phyloP scores from a whole-genome alignment of 73 alveolate species.

The Halteria grandinella region DNA sequence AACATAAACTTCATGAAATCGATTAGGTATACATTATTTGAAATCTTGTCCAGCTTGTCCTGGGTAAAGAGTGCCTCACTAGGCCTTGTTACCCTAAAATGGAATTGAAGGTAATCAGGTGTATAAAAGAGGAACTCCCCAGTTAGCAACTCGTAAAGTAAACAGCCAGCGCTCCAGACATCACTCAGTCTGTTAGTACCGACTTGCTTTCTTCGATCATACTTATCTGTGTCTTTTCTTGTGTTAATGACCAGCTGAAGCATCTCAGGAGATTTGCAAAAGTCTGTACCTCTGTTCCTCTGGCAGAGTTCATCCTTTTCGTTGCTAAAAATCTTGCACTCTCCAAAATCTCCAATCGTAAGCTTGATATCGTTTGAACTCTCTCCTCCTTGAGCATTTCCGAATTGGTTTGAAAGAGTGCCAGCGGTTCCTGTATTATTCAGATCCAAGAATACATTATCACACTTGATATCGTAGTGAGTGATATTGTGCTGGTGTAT shows the following conservation, averaged over 20 bases:
- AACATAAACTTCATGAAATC: slow-evolving; percentile 96
- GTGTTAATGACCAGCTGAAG: slow-evolving; percentile 88
- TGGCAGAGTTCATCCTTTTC: slow-evolving; percentile 96
- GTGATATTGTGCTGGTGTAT: slow-evolving; percentile 93
- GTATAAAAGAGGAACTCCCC: slow-evolving; percentile 94
- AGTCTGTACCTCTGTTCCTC: slow-evolving; percentile 97
- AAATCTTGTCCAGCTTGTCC: slow-evolving; percentile 79
- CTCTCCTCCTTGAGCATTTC: slow-evolving; percentile 48
- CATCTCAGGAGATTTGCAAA: slow-evolving; percentile 98
- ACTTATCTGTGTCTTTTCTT: slow-evolving; percentile 96
- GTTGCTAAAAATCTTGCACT: slow-evolving; percentile 93
- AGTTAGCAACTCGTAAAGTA: slow-evolving; percentile 96
- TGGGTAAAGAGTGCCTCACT: slow-evolving; percentile 89
- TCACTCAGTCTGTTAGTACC: slow-evolving; percentile 98
- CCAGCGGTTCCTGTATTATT: too few relatives aligned
- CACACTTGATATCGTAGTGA: slow-evolving; percentile 98
- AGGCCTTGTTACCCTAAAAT: slow-evolving; percentile 80
- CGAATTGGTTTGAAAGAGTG: too few relatives aligned
- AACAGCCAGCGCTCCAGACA: slow-evolving; percentile 97
- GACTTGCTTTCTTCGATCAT: slow-evolving; percentile 98
- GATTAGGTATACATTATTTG: slow-evolving; percentile 91
- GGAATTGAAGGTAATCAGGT: slow-evolving; percentile 80
- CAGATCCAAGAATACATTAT: slow-evolving; percentile 91
- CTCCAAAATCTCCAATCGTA: slow-evolving; percentile 97
- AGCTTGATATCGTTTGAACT: slow-evolving; percentile 67